These are phyloP conservation scores for Dothideomycetidae sp. DNA, from an alignment of 2,329 filamentous ascomycete species.

Conservation along the genomic window DNA sequence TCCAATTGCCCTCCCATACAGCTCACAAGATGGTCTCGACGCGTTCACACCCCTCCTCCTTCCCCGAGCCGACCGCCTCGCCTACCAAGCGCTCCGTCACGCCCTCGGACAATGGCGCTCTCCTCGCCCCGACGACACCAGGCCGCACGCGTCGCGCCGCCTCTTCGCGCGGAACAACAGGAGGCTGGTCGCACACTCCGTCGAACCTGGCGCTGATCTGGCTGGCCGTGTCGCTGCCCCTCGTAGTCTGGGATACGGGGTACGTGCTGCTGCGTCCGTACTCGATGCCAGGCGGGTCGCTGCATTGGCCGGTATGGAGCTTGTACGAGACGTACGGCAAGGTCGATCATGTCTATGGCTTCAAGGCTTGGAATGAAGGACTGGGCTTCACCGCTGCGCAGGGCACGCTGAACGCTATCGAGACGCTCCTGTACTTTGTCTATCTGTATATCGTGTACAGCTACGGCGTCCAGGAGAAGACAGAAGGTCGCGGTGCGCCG, in stretches of 20 bases:
- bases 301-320: conserved; percentile 58
- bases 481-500: conserved; percentile 26
- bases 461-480: conserved; percentile 22
- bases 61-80: conserved; percentile 23
- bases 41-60: conserved; percentile 39
- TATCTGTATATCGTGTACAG: conserved; percentile 44
- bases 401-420: conserved; percentile 51
- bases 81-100: conserved; percentile 13
- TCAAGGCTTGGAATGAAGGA: conserved; percentile 49
- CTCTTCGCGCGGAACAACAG: background rate
- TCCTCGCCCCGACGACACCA: conserved; percentile 4
- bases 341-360: conserved; percentile 72
- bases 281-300: conserved; percentile 62
- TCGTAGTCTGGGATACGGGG: conserved; percentile 66
- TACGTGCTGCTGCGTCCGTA: conserved; percentile 71
- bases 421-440: conserved; percentile 49
- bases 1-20: no score
- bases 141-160: conserved; percentile 5
- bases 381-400: conserved; percentile 72
- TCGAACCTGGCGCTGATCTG: conserved; percentile 50
- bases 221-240: conserved; percentile 59
- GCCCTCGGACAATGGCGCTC: conserved; percentile 1
- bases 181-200: conserved; percentile 44
- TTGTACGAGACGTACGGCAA: conserved; percentile 70
- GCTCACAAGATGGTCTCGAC: conserved; percentile 50